Evolutionary conservation across 106 monocot species (phyloP), one percentile per base, ranked within the genome.

Genomic region (Triglochin maritima): DNA sequence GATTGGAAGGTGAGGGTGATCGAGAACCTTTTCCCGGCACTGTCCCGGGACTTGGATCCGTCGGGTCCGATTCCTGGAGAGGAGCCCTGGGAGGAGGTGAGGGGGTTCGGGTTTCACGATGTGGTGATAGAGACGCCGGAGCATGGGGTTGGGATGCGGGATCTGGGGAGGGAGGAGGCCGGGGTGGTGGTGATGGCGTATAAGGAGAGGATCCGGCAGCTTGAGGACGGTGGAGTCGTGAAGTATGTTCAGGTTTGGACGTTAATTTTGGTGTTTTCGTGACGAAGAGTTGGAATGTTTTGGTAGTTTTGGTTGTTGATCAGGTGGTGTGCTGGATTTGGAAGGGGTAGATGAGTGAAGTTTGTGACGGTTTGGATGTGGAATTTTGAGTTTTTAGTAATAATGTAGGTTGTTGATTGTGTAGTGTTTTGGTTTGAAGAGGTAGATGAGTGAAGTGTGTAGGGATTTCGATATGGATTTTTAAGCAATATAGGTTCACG

Each of bases 11-110:
- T 92, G 46, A 81, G 88, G 0, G 91, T 98, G 41, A 98, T 98
- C 63, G 80, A 98, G 83, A 98, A 98, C 59, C 85, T 98, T 7
- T 98, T 86, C 75, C 96, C 96, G 2, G 96, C 96, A 6, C 82
- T 98, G 48, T 73, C 72, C 50, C 74, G 88, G 29, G 96, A 91
- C 44, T 9, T 69, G 17, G 74, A 82, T 52, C 72, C 79, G 16
- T 70, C 60, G 12, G 56, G 42, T 12, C 9, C 3, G 42, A 44
- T 43, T 1, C 17, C 13, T 44, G 12, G 67, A 47, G 2, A n/a
- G 63, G 57, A 4, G 46, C 63, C 11, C 69, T 6, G 44, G 56
- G 50, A 44, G 64, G 5, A 47, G 47, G 65, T 81, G n/a, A 46
- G 47, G 47, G 96, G 91, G 60, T 92, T 84, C 72, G 98, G 98